Evolutionary conservation across 1,284 basidiomycete genomes (phyloP), one percentile per base, ranked within the genome.

Genomic region (Moesziomyces aphidis): DNA sequence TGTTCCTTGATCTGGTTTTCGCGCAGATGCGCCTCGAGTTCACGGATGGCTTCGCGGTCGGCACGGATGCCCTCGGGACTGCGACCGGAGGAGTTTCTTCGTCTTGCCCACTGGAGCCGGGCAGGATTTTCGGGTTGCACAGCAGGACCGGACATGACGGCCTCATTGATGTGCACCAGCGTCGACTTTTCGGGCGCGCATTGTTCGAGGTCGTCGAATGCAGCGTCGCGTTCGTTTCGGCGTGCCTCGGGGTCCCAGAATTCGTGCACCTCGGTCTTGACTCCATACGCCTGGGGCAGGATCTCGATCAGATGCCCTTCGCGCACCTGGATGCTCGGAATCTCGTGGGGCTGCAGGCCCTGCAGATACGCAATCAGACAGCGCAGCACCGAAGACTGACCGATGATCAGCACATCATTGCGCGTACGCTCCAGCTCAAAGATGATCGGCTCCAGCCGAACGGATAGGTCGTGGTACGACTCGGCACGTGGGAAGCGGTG

Each of bases 331-430:
- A 99, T 95, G 1, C 93, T 93, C 0, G 96, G 97, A 45, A 99
- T 97, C 85, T 99, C 95, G 39, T 91, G 91, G 0, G 96, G 94
- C n/a, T 94, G 94, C 4, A 97, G 88, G 4, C 97, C 96, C 76
- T 97, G 94, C 24, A 83, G 61, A 61, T 84, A 83, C 31, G 86
- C 86, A 58, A 88, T 87, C 43, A 99, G 88, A 86, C 96, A 99
- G 26, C 97, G 91, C 80, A 99, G 95, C 81, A 99, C 97, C n/a
- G 93, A 96, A 7, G 95, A 94, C 83, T 94, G 93, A 0, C 91
- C 92, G 34, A 86, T 85, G 70, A 86, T 85, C 17, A 86, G 79
- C 44, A 86, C 86, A 84, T 94, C 93, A 77, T 92, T 90, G 78
- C 90, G 89, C 76, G 91, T 90, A 39, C 92, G 88, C 85, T 94